A percentile compares a stretch with the other conserved stretches of the same genome.
Conservation (phyloP, 2,329 filamentous ascomycete genomes). For the Monosporascus sp. region DNA sequence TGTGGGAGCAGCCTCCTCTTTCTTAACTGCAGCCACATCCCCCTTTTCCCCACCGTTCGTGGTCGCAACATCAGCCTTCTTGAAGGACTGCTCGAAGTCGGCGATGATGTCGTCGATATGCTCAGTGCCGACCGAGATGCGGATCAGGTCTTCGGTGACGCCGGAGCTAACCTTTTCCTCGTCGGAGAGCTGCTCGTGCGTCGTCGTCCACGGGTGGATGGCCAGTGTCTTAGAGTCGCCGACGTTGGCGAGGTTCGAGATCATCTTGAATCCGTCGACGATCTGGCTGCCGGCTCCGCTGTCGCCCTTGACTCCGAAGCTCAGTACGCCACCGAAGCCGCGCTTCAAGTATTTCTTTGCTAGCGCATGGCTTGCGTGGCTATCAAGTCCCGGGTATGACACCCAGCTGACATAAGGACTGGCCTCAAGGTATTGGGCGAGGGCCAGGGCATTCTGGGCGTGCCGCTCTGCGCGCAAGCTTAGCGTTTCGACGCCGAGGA, state of each 20-base stretch:
- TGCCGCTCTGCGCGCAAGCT: conserved; percentile 82
- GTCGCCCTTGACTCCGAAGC: conserved; percentile 89
- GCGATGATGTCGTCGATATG: conserved; percentile 96
- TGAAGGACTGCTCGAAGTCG: conserved; percentile 90
- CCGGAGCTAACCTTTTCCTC: conserved; percentile 77
- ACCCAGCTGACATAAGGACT: conserved; percentile 88
- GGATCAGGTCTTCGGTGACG: conserved; percentile 85
- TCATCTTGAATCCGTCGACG: conserved; percentile 90
- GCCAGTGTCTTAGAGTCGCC: conserved; percentile 93
- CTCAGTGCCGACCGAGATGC: conserved; percentile 91
- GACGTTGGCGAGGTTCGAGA: conserved; percentile 94
- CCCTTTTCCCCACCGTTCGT: conserved; percentile 24
- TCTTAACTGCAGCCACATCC: conserved; percentile 25
- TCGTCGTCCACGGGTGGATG: conserved; percentile 93
- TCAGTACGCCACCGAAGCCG: conserved; percentile 86
- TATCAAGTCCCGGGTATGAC: conserved; percentile 82
- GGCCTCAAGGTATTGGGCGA: conserved; percentile 78
- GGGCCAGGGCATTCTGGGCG: conserved; percentile 71
- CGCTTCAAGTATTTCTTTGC: conserved; percentile 84
- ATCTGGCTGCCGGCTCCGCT: conserved; percentile 77
- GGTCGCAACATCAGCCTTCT: conserved; percentile 47
- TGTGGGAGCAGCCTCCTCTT: conserved; percentile 31
- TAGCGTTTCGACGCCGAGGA: conserved; percentile 86
- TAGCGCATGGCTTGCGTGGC: conserved; percentile 70
- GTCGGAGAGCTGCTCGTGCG: conserved; percentile 80